A percentile compares a stretch with the other conserved stretches of the same genome.
Evolutionary conservation across 73 alveolate genomes (phyloP).

Genomic region (Tetrahymena elliotti): DNA sequence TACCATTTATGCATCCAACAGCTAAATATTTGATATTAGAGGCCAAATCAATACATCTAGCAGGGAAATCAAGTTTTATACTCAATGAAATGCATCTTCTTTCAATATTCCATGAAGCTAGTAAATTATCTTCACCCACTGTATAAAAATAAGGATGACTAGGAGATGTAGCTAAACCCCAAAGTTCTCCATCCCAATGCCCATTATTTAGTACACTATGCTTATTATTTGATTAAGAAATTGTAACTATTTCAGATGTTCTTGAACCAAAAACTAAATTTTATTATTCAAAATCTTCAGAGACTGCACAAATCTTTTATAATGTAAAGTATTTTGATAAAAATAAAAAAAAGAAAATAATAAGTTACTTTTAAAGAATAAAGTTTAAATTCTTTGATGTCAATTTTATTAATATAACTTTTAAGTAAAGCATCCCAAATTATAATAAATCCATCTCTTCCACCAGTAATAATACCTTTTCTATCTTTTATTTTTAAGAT

Average conservation of each 20-base stretch:
- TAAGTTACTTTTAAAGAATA: neutral
- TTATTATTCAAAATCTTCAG: slow-evolving; percentile 44
- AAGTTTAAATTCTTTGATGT: neutral
- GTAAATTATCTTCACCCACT: slow-evolving; percentile 88
- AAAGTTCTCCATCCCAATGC: slow-evolving; percentile 89
- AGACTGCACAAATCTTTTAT: slow-evolving; percentile 32
- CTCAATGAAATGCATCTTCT: slow-evolving; percentile 59
- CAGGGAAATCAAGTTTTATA: slow-evolving; percentile 73
- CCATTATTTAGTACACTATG: slow-evolving; percentile 71
- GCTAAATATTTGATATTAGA: slow-evolving; percentile 81
- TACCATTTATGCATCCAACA: slow-evolving; percentile 78
- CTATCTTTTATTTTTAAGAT: slow-evolving; percentile 51
- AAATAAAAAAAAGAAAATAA: neutral
- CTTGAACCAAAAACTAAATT: slow-evolving; percentile 86
- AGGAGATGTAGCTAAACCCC: slow-evolving; percentile 95
- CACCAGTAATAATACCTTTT: slow-evolving; percentile 88
- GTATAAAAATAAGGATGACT: slow-evolving; percentile 73
- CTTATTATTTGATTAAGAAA: slow-evolving; percentile 35
- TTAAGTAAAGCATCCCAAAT: slow-evolving; percentile 60
- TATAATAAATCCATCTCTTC: slow-evolving; percentile 83
- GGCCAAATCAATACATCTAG: slow-evolving; percentile 73
- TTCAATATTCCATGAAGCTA: slow-evolving; percentile 86
- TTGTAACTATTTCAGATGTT: slow-evolving; percentile 91
- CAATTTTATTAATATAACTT: slow-evolving; percentile 8
- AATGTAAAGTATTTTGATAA: neutral